Evolutionary conservation across 1,284 basidiomycete genomes (phyloP), one percentile per base, ranked within the genome.

Genomic region (Inonotus hispidus): DNA sequence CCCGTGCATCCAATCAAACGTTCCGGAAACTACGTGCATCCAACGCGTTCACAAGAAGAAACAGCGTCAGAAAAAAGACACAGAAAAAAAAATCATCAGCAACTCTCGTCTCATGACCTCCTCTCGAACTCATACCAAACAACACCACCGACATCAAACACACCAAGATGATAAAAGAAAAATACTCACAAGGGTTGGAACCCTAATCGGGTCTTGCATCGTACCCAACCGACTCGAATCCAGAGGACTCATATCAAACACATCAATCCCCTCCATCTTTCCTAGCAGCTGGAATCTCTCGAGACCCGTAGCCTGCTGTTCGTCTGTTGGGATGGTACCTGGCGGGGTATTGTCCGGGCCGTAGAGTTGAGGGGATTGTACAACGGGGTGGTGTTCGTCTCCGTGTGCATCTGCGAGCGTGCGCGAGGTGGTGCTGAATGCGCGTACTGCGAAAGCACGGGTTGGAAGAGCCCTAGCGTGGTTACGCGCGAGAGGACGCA

Each of bases 231-330:
- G 85, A 75, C 86, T 89, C 65, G 94, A 80, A 72, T 94, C 87
- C 65, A 98, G 82, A 52, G 95, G 92, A 66, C 85, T 82, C 73
- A 89, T 82, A 76, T 98, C 95, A 79, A 98, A 99, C 60, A 95
- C 87, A 52, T 94, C 88, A 57, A 93, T 77, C 61, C 95, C 95
- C 76, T 95, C 85, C 71, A 95, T 80, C 68, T 92, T 88, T 71
- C 92, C 93, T 63, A 98, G 77, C 56, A 97, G 79, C 78, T 99
- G 93, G 72, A 95, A 87, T 75, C 96, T 92, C 77, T 98, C 95
- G 64, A 98, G 82, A 87, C 96, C 95, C 67, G 96, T 99, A 32
- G 95, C 85, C 78, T 99, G 96, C 68, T 92, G 82, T 71, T 90
- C 82, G 76, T 93, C 90, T 64, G 89, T 91, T 62, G 93, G 87